Evolutionary conservation across 129 eudicot genomes (phyloP), one percentile per base, ranked within the genome.

Genomic region (Ambrosia trifida): DNA sequence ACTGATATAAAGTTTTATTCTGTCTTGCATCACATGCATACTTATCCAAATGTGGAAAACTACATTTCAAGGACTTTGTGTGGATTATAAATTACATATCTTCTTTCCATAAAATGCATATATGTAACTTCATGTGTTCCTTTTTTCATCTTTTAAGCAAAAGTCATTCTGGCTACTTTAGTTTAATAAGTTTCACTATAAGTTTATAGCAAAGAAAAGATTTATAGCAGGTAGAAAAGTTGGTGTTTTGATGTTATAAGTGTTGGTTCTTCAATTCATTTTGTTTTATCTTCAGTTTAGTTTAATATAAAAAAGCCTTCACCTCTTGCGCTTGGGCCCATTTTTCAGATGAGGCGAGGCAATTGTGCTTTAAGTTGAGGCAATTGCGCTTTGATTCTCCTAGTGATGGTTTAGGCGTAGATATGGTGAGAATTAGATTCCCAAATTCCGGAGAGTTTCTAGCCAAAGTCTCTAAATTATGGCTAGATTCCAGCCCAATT

Each of bases 1-100:
- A 57, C n/a, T 3, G 30, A 20, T 11, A 52, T 52, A 11, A 17
- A 57, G 36, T 24, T 18, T 57, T 57, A 57, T 57, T 57, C 38
- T 57, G 11, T 57, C 36, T 56, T 56, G 20, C 63, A 11, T 24
- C 63, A 57, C 38, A 57, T 57, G 36, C 63, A 10, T 28, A 11
- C 38, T 11, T 28, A 57, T 57, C 63, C 63, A 28, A 4, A 10
- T 57, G 63, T 57, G 63, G 36, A 57, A 24, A 24, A 3, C 17
- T 24, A 57, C 35, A 57, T 57, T 57, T 2, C 30, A 57, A 57
- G 38, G 12, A 57, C 12, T 58, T 31, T 18, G 11, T 12, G 11
- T 52, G n/a, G 18, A 54, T 56, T 56, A 53, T 35, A 56, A 56
- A 56, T 24, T n/a, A 24, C 11, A 58, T 31, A 58, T 58, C 41